phyloP scores from a whole-genome alignment of 2,329 filamentous ascomycete species.

The Plenodomus biglobosus region DNA sequence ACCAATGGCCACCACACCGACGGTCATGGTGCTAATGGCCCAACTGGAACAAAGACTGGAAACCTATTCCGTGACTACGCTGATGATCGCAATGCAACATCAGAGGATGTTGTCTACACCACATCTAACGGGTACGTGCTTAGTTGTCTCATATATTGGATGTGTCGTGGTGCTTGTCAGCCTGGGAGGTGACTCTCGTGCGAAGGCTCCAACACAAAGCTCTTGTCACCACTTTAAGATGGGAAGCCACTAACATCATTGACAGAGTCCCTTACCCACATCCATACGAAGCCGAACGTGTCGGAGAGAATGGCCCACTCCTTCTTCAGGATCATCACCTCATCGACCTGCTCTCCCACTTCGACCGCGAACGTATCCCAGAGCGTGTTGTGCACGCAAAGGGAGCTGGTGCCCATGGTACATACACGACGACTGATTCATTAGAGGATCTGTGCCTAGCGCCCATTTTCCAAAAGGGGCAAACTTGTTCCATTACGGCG shows the following conservation, averaged over 20 bases:
- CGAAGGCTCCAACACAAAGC: no score
- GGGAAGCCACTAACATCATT: neutral
- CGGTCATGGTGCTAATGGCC: constrained; percentile 17
- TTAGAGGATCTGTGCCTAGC: constrained; percentile 51
- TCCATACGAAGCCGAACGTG: constrained; percentile 60
- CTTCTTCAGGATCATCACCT: constrained; percentile 57
- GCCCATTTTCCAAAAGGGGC: constrained; percentile 61
- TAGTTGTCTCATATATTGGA: no score
- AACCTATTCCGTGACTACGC: constrained; percentile 47
- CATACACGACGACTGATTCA: constrained; percentile 51
- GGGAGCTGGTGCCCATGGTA: constrained; percentile 53
- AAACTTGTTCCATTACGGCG: constrained; percentile 66
- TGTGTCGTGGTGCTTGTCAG: no score
- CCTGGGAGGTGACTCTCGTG: neutral
- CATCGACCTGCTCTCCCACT: constrained; percentile 54
- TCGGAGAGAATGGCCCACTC: constrained; percentile 60
- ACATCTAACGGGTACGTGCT: constrained; percentile 55
- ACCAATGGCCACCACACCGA: constrained; percentile 12
- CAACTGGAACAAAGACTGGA: constrained; percentile 35
- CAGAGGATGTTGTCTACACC: constrained; percentile 55
- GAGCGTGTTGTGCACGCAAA: constrained; percentile 56
- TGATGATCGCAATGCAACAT: constrained; percentile 49
- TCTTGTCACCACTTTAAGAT: neutral
- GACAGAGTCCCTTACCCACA: constrained; percentile 54
- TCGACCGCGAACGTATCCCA: constrained; percentile 54